These are phyloP conservation scores for Karstenula rhodostoma DNA, from an alignment of 2,329 filamentous ascomycete genomes.

Conservation along the genomic window DNA sequence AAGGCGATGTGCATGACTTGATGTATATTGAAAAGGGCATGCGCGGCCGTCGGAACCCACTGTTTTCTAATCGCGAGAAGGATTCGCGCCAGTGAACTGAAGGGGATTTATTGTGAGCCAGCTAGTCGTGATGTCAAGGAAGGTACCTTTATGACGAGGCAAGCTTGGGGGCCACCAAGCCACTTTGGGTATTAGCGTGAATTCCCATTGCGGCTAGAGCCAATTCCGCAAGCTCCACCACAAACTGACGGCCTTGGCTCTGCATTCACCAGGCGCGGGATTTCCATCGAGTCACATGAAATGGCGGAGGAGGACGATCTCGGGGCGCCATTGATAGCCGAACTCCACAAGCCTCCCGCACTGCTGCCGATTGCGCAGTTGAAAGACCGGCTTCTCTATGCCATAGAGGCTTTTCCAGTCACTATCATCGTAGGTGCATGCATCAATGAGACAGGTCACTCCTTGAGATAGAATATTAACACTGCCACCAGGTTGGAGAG, in stretches of 20 bases:
- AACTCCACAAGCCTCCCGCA: conserved; percentile 83
- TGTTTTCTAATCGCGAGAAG: no score
- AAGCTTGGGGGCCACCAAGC: not conserved
- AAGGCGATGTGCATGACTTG: not conserved
- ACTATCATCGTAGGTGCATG: conserved; percentile 75
- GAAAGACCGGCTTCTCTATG: conserved; percentile 79
- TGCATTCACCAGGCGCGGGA: not conserved
- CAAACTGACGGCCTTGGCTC: not conserved
- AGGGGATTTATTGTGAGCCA: no score
- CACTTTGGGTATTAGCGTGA: not conserved
- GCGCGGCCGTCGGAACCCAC: no score
- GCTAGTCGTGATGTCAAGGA: conserved; percentile 9
- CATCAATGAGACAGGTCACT: not conserved
- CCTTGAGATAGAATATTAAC: not conserved
- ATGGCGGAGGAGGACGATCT: conserved; percentile 49
- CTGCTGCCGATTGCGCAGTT: conserved; percentile 89
- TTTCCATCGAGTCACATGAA: conserved; percentile 3
- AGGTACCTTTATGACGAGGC: not conserved
- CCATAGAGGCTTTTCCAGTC: conserved; percentile 83
- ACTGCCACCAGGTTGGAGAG: conserved; percentile 65
- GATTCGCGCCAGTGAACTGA: no score
- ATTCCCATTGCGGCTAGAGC: not conserved
- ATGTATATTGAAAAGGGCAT: not conserved
- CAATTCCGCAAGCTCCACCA: conserved; percentile 3
- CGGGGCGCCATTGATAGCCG: conserved; percentile 69